A percentile compares a stretch with the other conserved stretches of the same genome.
phyloP scores from a whole-genome alignment of 148 eudicot species.

The Amaranthus cruentus region DNA sequence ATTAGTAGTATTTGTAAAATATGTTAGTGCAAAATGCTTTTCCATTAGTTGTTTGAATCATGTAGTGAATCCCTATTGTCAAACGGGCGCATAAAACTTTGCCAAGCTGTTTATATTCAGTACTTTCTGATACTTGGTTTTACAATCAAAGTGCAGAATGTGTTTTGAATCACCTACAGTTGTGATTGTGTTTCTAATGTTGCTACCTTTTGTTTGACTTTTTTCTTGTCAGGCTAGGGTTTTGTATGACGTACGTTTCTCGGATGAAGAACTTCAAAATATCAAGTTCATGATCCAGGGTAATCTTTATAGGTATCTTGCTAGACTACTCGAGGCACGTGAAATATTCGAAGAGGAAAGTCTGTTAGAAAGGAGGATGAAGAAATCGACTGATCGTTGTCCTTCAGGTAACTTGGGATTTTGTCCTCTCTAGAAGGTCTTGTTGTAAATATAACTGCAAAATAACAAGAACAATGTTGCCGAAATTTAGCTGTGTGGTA shows the following conservation, averaged over 20 bases:
- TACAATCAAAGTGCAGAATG: neutral
- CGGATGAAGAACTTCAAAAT: constrained; percentile 57
- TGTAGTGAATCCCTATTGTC: neutral
- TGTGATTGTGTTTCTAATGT: neutral
- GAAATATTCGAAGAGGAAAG: constrained; percentile 67
- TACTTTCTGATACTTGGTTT: neutral
- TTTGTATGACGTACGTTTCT: constrained; percentile 57
- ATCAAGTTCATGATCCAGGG: constrained; percentile 68
- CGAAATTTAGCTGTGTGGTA: too few species aligned
- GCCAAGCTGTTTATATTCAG: neutral
- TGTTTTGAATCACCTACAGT: neutral
- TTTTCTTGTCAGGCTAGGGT: constrained; percentile 55
- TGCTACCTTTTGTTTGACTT: neutral
- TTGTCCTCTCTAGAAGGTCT: neutral
- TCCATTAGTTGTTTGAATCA: constrained; percentile 1
- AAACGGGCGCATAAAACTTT: neutral
- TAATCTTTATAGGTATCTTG: constrained; percentile 58
- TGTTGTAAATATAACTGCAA: neutral
- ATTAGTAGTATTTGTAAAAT: neutral
- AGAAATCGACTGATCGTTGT: constrained; percentile 37
- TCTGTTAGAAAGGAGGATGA: constrained; percentile 33
- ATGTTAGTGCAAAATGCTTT: neutral
- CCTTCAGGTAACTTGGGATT: constrained; percentile 48
- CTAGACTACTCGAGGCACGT: constrained; percentile 67
- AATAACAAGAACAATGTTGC: too few species aligned